phyloP scores from a whole-genome alignment of 257 asterid species.

The Solanum chilense region DNA sequence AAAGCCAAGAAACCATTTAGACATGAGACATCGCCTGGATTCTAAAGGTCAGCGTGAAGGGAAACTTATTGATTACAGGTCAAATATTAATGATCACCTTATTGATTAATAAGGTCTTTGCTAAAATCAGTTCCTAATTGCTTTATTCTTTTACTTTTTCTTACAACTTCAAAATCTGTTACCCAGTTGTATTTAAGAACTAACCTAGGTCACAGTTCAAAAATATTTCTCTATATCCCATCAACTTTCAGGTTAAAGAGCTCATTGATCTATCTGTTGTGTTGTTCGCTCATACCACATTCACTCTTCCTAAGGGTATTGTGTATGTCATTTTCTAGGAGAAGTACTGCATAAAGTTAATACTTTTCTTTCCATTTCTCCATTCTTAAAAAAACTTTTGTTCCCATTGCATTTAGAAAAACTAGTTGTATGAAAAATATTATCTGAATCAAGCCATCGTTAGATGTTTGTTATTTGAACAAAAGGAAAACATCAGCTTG shows the following conservation, averaged over 20 bases:
- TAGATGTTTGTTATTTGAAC: not conserved
- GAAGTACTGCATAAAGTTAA: not conserved
- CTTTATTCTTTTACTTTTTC: not conserved
- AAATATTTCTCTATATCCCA: not conserved
- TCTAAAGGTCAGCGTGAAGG: conserved; percentile 98
- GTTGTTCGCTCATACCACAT: not conserved
- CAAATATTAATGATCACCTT: conserved; percentile 7
- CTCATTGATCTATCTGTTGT: not conserved
- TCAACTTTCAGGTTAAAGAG: not conserved
- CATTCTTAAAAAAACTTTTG: not conserved
- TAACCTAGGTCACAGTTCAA: not conserved
- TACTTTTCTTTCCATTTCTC: not conserved
- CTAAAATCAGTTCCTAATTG: not conserved
- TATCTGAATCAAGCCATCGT: not conserved
- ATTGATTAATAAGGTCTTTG: not conserved
- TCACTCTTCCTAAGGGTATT: not conserved
- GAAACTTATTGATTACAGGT: conserved; percentile 95
- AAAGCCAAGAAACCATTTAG: conserved; percentile 93
- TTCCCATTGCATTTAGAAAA: not conserved
- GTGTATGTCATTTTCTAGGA: not conserved
- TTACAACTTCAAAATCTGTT: not conserved
- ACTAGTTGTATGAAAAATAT: not conserved
- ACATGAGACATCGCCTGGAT: conserved; percentile 91
- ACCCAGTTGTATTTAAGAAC: not conserved
- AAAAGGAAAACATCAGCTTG: not conserved